Conservation (phyloP, 2,329 filamentous ascomycete species). For the Cordyceps militaris region DNA sequence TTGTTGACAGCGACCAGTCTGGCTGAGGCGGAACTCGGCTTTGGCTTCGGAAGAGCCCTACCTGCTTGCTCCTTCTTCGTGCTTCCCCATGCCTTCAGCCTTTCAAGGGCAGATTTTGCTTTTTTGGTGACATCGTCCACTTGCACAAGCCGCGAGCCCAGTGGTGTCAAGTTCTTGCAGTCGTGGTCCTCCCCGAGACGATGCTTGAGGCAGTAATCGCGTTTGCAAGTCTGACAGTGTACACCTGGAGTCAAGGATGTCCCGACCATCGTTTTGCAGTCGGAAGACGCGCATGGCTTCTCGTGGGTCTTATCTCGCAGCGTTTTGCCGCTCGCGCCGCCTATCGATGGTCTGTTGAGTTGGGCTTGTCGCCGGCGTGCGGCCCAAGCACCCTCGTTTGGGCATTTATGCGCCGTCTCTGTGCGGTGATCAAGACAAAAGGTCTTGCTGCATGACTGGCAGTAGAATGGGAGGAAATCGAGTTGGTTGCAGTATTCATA, state of each 20-base stretch:
- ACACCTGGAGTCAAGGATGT: slow-evolving; percentile 61
- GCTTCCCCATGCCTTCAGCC: slow-evolving; percentile 72
- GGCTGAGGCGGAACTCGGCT: slow-evolving; percentile 55
- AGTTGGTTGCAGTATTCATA: slow-evolving; percentile 87
- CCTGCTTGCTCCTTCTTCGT: slow-evolving; percentile 61
- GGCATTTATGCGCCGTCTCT: slow-evolving; percentile 70
- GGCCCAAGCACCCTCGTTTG: slow-evolving; percentile 55
- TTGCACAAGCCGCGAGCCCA: slow-evolving; percentile 41
- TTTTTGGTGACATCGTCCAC: slow-evolving; percentile 51
- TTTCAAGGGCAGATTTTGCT: slow-evolving; percentile 66
- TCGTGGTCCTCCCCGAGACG: slow-evolving; percentile 74
- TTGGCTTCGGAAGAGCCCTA: slow-evolving; percentile 53
- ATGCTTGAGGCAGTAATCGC: slow-evolving; percentile 72
- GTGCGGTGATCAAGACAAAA: slow-evolving; percentile 93
- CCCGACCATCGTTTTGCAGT: slow-evolving; percentile 65
- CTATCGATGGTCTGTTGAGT: slow-evolving; percentile 45
- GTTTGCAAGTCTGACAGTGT: slow-evolving; percentile 64
- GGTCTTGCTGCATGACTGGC: slow-evolving; percentile 76
- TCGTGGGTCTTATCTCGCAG: slow-evolving; percentile 50
- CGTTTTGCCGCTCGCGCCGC: slow-evolving; percentile 38
- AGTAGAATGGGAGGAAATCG: slow-evolving; percentile 92
- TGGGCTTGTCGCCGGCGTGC: slow-evolving; percentile 48
- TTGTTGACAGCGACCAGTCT: slow-evolving; percentile 64
- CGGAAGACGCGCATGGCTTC: slow-evolving; percentile 59
- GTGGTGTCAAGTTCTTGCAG: slow-evolving; percentile 65